phyloP scores from a whole-genome alignment of 108 stramenopile species.

The Seminavis robusta region DNA sequence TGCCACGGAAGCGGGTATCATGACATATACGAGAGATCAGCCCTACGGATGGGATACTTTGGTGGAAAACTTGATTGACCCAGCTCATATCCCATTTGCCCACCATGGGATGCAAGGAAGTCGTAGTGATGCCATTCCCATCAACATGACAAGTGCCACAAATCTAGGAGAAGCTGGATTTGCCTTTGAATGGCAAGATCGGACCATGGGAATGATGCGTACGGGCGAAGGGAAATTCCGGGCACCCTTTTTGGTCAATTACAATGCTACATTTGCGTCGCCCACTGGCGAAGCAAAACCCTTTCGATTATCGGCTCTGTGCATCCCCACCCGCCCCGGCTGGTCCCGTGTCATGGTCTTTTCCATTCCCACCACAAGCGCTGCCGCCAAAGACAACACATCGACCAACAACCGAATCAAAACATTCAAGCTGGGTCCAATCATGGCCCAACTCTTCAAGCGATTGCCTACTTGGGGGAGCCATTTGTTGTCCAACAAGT shows the following conservation, averaged over 20 bases:
- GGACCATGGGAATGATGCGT: conserved; percentile 27
- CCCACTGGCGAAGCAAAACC: not conserved
- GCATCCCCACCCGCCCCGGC: conserved; percentile 29
- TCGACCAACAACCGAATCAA: not conserved
- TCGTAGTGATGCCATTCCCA: conserved; percentile 21
- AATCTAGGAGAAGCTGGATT: conserved; percentile 17
- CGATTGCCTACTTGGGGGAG: conserved; percentile 17
- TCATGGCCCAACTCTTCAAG: conserved; percentile 8
- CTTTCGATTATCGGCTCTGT: conserved; percentile 17
- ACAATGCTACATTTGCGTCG: conserved; percentile 16
- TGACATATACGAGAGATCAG: conserved; percentile 61
- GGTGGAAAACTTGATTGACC: conserved; percentile 71
- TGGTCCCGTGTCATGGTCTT: conserved; percentile 32
- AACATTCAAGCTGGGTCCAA: conserved; percentile 3
- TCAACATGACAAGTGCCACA: conserved; percentile 25
- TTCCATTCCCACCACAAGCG: no score
- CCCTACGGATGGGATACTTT: conserved; percentile 78
- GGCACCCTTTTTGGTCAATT: conserved; percentile 18
- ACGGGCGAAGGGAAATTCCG: conserved; percentile 7
- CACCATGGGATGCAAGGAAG: conserved; percentile 35
- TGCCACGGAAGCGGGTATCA: not conserved
- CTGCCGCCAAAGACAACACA: not conserved
- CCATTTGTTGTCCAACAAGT: conserved; percentile 27
- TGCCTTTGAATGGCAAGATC: conserved; percentile 21
- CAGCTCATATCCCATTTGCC: conserved; percentile 82